Evolutionary conservation across 1,139 yeast genomes (phyloP), one percentile per base, ranked within the genome.

Genomic region (Saccharomyces hybrid): DNA sequence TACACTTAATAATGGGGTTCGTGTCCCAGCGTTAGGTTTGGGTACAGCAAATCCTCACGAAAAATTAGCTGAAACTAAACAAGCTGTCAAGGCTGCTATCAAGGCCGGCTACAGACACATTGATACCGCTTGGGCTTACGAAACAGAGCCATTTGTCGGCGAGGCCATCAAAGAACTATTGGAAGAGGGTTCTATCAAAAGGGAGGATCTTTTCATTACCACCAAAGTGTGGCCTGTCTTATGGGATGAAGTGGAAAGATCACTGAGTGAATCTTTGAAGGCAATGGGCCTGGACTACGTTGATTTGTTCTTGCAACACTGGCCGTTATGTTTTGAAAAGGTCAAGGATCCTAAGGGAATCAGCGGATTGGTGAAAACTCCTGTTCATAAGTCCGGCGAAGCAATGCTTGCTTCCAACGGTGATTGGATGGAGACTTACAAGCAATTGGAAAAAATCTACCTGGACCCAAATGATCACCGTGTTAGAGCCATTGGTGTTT

Each of bases 161-260:
- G 71, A 76, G 59, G 84, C 81, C 1, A 65, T 81, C 53, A 72
- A 76, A 60, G 79, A 78, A 58, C 66, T 77, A 52, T 73, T 80
- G 57, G 76, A 70, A 3, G 77, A 75, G 54, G 82, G 81, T 0
- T 71, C 71, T 11, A 72, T 78, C 25, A 80, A 75, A 57, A 75
- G 87, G 58, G 83, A 80, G 58, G 86, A 82, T 46, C 56, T 82
- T 9, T 82, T 81, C 62, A 74, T 82, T 59, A 82, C 86, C 4
- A 78, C 85, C 3, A 82, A 82, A 63, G 83, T 82, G 4, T 82
- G 86, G 86, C 78, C 78, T 47, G 63, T 72, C 13, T 67, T 73
- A 50, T 79, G 78, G 67, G 62, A 71, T 51, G 62, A 68, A 19
- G 75, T 72, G 3, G 70, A 62, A 26, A 61, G 59, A 16, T 75